Evolutionary conservation across 495 filamentous ascomycete species (phyloP).

Genomic region (Tuber indicum): DNA sequence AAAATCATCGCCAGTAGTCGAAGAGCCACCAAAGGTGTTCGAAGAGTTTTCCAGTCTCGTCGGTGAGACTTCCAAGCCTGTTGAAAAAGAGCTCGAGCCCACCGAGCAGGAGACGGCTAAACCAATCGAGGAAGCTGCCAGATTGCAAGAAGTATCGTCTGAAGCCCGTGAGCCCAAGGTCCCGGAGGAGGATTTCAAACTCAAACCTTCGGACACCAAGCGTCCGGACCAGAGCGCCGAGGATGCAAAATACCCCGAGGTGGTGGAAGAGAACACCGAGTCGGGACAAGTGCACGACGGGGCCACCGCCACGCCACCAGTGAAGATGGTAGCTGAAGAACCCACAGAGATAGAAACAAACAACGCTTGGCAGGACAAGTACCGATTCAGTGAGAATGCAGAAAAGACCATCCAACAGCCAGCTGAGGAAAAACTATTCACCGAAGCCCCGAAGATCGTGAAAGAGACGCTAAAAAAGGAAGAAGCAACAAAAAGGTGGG

Average conservation of each 20-base stretch:
- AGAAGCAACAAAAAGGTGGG: neutral
- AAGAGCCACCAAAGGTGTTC: neutral
- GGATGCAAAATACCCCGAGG: neutral
- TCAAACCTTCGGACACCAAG: neutral
- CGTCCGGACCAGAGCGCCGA: neutral
- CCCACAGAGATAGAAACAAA: neutral
- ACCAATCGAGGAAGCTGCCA: neutral
- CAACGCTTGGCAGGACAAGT: neutral
- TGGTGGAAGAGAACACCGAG: neutral
- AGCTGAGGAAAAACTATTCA: neutral
- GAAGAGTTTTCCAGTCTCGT: neutral
- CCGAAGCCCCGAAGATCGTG: neutral
- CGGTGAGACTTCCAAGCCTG: neutral
- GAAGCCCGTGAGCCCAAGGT: neutral
- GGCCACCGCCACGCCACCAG: neutral
- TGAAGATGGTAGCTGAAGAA: neutral
- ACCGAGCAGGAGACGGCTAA: neutral
- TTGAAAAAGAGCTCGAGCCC: neutral
- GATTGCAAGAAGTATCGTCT: neutral
- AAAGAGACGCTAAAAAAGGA: neutral
- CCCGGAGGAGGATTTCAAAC: neutral
- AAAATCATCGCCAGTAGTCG: neutral
- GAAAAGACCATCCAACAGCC: neutral
- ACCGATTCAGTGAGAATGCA: neutral
- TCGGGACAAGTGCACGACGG: neutral